Evolutionary conservation across 202 grass and related monocot species (phyloP), one percentile per base, ranked within the genome.

Genomic region (Setaria viridis): DNA sequence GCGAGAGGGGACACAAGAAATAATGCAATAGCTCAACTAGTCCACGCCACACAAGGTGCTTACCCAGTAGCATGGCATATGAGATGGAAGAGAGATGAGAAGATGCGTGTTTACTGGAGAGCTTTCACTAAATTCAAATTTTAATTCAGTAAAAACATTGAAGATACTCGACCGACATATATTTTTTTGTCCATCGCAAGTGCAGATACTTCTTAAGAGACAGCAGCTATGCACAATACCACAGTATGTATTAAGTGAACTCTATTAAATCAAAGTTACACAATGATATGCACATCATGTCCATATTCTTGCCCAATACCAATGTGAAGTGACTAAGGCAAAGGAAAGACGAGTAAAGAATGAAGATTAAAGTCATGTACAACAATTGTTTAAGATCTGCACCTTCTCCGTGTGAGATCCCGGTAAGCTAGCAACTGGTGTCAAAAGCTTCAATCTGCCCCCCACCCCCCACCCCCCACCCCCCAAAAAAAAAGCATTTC

Each of bases 391-490:
- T 62, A 63, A 60, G 19, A 37, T 73, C 65, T 66, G n/a, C 32
- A 92, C 88, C 88, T 89, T 95, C 56, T 53, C 71, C 80, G 78
- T 68, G 71, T 45, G 70, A 72, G 86, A 70, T 84, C 83, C 56
- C 11, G 62, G 47, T 76, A 84, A 32, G 70, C 56, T 70, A 47
- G 79, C 72, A 79, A 87, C 86, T 80, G 93, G 86, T 39, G 84
- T 80, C 49, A 92, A 82, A 82, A 77, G 48, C 60, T 92, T 92
- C 55, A 65, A 39, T 62, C 90, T 92, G 87, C 53, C 34, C 25
- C 25, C 25, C 25, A 25, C 25, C 25, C 25, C 25, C 25, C 25
- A 25, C 25, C 25, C 25, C 25, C 25, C 25, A 25, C 25, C 25
- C 25, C 79, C 17, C 72, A 82, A 46, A 19, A 30, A 70, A 79